Percentiles rank a stretch among this genome's conserved stretches.
Evolutionary conservation across 345 rosid species (phyloP).

Genomic region (Carallia brachiata): DNA sequence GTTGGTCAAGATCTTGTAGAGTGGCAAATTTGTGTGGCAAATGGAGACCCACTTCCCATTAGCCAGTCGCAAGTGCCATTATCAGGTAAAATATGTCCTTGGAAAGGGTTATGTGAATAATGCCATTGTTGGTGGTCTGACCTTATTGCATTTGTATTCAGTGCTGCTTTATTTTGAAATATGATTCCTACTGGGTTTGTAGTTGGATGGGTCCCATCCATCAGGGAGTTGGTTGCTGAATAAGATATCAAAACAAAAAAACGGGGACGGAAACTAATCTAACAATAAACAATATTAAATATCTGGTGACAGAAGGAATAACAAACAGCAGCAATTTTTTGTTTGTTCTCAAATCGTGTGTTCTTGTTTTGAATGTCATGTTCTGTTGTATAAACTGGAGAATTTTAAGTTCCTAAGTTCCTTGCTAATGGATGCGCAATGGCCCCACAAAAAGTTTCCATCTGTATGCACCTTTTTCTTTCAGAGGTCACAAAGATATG

Average conservation of each 20-base stretch:
- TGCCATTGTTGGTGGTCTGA: not conserved
- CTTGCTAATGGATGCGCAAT: no score
- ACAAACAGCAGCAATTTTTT: no score
- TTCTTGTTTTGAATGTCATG: no score
- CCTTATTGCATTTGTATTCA: not conserved
- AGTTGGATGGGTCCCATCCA: not conserved
- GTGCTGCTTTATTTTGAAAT: slow-evolving; percentile 4
- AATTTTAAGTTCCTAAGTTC: no score
- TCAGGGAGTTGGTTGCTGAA: not conserved
- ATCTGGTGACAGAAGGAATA: not conserved
- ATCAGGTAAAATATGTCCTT: slow-evolving; percentile 44
- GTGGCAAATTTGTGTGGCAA: slow-evolving; percentile 93
- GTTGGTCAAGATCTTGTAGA: slow-evolving; percentile 96
- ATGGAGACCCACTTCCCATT: slow-evolving; percentile 80
- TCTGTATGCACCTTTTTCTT: no score
- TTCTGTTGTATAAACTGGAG: no score
- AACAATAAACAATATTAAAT: not conserved
- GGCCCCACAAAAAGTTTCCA: no score
- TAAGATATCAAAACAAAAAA: not conserved
- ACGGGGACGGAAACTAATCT: not conserved
- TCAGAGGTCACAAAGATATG: no score
- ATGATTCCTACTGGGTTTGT: not conserved
- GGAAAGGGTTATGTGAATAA: not conserved
- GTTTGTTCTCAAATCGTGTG: no score
- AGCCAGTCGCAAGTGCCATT: slow-evolving; percentile 72